Percentiles rank a stretch among this genome's conserved stretches.
phyloP scores from a whole-genome alignment of 306 rosid species.

The Mucuna pruriens region DNA sequence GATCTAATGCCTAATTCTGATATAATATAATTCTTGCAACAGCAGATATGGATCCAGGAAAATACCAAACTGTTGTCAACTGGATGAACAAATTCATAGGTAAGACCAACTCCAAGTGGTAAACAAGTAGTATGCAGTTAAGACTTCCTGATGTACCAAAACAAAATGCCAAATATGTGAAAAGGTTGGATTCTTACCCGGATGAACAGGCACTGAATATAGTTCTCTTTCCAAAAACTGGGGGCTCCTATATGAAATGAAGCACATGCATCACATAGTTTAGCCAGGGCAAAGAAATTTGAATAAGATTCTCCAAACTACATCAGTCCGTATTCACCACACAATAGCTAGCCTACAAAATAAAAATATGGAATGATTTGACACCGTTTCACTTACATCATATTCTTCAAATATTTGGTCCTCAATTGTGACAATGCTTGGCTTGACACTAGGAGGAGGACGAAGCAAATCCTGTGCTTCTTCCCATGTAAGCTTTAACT shows the following conservation, averaged over 20 bases:
- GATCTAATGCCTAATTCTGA: constrained; percentile 25
- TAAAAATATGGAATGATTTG: constrained; percentile 11
- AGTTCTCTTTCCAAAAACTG: constrained; percentile 93
- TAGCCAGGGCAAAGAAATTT: constrained; percentile 31
- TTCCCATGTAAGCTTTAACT: constrained; percentile 96
- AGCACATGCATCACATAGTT: constrained; percentile 36
- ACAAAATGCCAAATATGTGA: constrained; percentile 11
- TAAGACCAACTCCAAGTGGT: neutral
- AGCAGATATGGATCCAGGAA: constrained; percentile 4
- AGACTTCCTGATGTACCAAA: constrained; percentile 19
- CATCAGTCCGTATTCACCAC: neutral
- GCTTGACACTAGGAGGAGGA: constrained; percentile 82
- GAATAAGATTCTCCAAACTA: constrained; percentile 30
- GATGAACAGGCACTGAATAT: constrained; percentile 67
- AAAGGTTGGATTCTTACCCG: constrained; percentile 63
- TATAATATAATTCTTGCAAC: neutral
- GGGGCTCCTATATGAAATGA: constrained; percentile 79
- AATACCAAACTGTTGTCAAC: neutral
- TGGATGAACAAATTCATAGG: constrained; percentile 26
- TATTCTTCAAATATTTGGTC: constrained; percentile 94
- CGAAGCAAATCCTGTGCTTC: constrained; percentile 99
- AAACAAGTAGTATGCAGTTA: neutral
- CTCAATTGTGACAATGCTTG: constrained; percentile 82
- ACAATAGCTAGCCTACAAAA: constrained; percentile 9
- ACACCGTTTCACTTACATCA: constrained; percentile 65